phyloP scores from a whole-genome alignment of 2,329 filamentous ascomycete species.

The Aspergillus neotritici region DNA sequence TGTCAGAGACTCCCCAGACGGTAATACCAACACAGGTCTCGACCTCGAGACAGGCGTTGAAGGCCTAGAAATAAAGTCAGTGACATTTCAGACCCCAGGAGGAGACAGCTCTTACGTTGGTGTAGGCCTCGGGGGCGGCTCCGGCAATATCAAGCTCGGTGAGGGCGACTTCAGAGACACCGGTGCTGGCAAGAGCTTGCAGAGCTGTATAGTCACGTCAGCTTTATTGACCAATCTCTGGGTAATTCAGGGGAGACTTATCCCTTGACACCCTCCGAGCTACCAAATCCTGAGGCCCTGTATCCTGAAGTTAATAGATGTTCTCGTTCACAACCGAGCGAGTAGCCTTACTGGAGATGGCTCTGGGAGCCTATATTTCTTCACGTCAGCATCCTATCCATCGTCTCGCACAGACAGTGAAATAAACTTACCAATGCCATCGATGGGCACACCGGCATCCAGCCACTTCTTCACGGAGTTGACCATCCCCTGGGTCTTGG shows the following conservation, averaged over 20 bases:
- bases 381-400: constrained; percentile 1
- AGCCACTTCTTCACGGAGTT: constrained; percentile 59
- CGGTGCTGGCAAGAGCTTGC: constrained; percentile 47
- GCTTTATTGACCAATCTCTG: background rate
- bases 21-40: constrained; percentile 61
- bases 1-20: constrained; percentile 51
- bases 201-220: constrained; percentile 42
- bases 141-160: constrained; percentile 64
- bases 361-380: constrained; percentile 46
- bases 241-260: constrained; percentile 4
- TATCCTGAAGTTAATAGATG: background rate
- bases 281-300: constrained; percentile 28
- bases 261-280: constrained; percentile 6
- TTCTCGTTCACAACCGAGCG: background rate
- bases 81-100: constrained; percentile 21
- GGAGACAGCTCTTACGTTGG: constrained; percentile 35
- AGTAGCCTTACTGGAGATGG: constrained; percentile 41
- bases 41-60: constrained; percentile 54
- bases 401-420: constrained; percentile 9
- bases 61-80: constrained; percentile 16
- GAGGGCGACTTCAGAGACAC: constrained; percentile 54
- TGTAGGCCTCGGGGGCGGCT: constrained; percentile 53
- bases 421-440: constrained; percentile 49
- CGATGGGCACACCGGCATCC: constrained; percentile 57
- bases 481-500: constrained; percentile 55